These are phyloP conservation scores for Skeletonema potamos DNA, from an alignment of 108 stramenopile genomes.

Conservation along the genomic window DNA sequence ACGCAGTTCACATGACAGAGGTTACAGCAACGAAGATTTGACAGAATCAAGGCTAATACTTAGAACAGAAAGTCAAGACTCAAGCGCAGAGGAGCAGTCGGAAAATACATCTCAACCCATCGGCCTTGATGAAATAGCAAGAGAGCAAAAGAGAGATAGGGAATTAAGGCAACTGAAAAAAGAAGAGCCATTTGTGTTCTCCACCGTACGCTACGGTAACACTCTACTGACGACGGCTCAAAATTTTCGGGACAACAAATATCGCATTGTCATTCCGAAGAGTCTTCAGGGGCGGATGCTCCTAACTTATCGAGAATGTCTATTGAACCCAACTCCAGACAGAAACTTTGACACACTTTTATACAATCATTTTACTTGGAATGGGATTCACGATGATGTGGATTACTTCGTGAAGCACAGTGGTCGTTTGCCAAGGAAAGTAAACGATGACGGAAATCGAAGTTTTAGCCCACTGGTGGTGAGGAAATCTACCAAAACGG, in stretches of 20 bases:
- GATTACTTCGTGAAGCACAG: constrained; percentile 31
- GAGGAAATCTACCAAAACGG: constrained; percentile 1
- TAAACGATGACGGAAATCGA: constrained; percentile 6
- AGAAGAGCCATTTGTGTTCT: constrained; percentile 41
- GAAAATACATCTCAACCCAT: constrained; percentile 10
- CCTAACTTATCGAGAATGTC: constrained; percentile 28
- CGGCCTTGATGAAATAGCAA: constrained; percentile 38
- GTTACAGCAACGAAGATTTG: neutral
- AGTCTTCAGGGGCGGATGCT: constrained; percentile 39
- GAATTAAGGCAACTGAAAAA: constrained; percentile 36
- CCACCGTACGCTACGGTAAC: constrained; percentile 34
- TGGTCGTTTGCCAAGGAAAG: constrained; percentile 23
- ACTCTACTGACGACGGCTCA: constrained; percentile 36
- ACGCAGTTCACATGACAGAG: neutral
- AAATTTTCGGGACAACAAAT: constrained; percentile 39
- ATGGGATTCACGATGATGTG: constrained; percentile 42
- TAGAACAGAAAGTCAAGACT: neutral
- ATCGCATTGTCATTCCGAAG: constrained; percentile 31
- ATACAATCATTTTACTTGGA: constrained; percentile 44
- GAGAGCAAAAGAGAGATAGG: constrained; percentile 32
- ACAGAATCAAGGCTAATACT: neutral
- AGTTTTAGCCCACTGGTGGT: constrained; percentile 2
- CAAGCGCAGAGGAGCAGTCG: neutral
- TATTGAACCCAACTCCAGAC: constrained; percentile 33
- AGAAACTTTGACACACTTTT: constrained; percentile 35